phyloP scores from a whole-genome alignment of 2,329 filamentous ascomycete species.

The Venturiaceae sp. region DNA sequence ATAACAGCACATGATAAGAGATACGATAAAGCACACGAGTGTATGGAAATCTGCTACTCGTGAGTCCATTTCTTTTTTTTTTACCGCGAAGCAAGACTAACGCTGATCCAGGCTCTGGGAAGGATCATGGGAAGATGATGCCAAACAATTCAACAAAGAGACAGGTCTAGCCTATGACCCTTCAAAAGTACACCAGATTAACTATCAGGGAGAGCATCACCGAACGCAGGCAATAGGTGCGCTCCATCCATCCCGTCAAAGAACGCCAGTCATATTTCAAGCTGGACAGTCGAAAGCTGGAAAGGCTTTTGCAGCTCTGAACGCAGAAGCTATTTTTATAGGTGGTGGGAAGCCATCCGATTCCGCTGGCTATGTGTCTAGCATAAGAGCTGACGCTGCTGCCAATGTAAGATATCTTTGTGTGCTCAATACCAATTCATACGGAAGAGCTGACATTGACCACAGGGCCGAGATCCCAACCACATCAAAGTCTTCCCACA shows the following conservation, averaged over 20 bases:
- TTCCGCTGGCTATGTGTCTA: constrained; percentile 40
- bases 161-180: constrained; percentile 50
- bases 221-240: constrained; percentile 35
- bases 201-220: constrained; percentile 49
- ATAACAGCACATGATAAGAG: constrained; percentile 50
- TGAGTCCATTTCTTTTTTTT: constrained; percentile 42
- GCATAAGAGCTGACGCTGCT: constrained; percentile 41
- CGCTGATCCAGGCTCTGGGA: constrained; percentile 47
- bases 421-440: too few relatives aligned
- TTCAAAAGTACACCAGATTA: constrained; percentile 48
- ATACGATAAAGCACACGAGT: constrained; percentile 53
- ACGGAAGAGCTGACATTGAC: too few relatives aligned
- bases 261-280: constrained; percentile 35
- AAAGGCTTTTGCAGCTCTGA: constrained; percentile 44
- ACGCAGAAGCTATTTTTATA: constrained; percentile 53
- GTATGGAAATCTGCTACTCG: constrained; percentile 48
- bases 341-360: constrained; percentile 42
- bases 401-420: too few relatives aligned
- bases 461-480: constrained; percentile 44
- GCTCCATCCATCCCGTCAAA: constrained; percentile 29
- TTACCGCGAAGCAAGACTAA: too few relatives aligned
- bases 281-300: constrained; percentile 51
- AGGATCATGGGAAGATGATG: constrained; percentile 45
- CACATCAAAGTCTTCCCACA: constrained; percentile 43
- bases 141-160: constrained; percentile 42